phyloP scores from a whole-genome alignment of 305 asterid species.

The Solanum hybrid region DNA sequence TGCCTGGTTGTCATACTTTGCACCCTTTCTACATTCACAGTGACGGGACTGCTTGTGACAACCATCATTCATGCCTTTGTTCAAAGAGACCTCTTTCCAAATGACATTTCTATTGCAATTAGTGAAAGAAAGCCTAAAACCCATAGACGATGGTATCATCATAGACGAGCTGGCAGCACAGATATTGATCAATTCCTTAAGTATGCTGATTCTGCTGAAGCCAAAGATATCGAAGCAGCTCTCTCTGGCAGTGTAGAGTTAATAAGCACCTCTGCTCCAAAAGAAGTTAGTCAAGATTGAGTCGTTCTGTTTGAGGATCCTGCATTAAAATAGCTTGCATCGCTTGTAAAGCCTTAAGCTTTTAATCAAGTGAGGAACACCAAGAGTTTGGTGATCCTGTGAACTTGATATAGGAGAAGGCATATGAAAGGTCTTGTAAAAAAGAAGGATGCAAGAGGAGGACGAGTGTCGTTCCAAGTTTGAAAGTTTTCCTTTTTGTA shows the following conservation, averaged over 20 bases:
- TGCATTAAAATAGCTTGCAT: not conserved
- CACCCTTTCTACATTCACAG: slow-evolving; percentile 35
- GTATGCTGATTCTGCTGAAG: slow-evolving; percentile 10
- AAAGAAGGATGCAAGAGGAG: not conserved
- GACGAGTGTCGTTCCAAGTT: not conserved
- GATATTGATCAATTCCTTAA: slow-evolving; percentile 12
- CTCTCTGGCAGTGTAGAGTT: not conserved
- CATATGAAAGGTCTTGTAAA: not conserved
- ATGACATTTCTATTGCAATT: slow-evolving; percentile 60
- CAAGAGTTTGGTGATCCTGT: not conserved
- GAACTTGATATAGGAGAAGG: slow-evolving; percentile 10
- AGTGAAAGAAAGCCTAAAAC: slow-evolving; percentile 34
- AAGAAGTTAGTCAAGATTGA: not conserved
- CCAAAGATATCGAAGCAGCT: slow-evolving; percentile 15
- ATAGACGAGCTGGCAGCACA: slow-evolving; percentile 7
- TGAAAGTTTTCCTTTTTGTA: not conserved
- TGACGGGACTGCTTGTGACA: slow-evolving; percentile 37
- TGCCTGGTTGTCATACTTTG: slow-evolving; percentile 32
- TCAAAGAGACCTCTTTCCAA: slow-evolving; percentile 47
- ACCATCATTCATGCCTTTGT: slow-evolving; percentile 56
- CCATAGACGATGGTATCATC: slow-evolving; percentile 14
- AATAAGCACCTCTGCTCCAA: not conserved
- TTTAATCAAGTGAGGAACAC: slow-evolving; percentile 9
- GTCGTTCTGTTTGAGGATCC: not conserved
- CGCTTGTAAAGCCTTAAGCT: not conserved